Percentiles rank a stretch among this genome's conserved stretches.
Evolutionary conservation across 179 eudicot species (phyloP).

Genomic region (Actinidia polygama): DNA sequence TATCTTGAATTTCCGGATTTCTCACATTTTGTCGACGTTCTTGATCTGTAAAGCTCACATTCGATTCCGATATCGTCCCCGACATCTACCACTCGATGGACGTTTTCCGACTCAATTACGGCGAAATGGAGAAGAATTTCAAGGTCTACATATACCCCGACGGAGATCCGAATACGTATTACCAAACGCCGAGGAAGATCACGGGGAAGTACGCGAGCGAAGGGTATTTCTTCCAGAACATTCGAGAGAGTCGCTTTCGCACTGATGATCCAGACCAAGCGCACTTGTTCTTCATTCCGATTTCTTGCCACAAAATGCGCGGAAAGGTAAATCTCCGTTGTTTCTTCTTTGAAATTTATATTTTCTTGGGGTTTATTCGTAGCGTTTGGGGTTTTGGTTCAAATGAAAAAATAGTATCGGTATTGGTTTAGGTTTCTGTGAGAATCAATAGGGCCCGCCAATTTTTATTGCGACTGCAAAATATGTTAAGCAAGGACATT

Average conservation of each 20-base stretch:
- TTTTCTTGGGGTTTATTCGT: neutral
- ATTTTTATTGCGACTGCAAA: neutral
- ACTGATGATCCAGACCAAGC: constrained; percentile 82
- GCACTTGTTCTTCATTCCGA: constrained; percentile 77
- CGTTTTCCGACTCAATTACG: constrained; percentile 59
- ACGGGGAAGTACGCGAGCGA: constrained; percentile 86
- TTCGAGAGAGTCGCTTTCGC: constrained; percentile 64
- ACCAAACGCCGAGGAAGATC: constrained; percentile 78
- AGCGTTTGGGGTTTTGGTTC: neutral
- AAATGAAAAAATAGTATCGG: neutral
- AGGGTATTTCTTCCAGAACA: constrained; percentile 87
- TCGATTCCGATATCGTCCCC: neutral
- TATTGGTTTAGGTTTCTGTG: neutral
- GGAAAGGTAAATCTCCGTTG: constrained; percentile 53
- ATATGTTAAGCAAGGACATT: neutral
- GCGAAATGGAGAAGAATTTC: constrained; percentile 70
- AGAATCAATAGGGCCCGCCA: neutral
- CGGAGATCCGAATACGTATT: constrained; percentile 72
- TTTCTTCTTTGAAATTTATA: neutral
- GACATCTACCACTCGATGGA: constrained; percentile 66
- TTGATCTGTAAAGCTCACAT: neutral
- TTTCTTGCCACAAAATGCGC: constrained; percentile 88
- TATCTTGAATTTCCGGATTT: neutral
- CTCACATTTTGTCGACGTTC: neutral
- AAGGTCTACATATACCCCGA: constrained; percentile 77